These are phyloP conservation scores for Bruguiera gymnorhiza DNA, from an alignment of 345 rosid species.

Conservation along the genomic window DNA sequence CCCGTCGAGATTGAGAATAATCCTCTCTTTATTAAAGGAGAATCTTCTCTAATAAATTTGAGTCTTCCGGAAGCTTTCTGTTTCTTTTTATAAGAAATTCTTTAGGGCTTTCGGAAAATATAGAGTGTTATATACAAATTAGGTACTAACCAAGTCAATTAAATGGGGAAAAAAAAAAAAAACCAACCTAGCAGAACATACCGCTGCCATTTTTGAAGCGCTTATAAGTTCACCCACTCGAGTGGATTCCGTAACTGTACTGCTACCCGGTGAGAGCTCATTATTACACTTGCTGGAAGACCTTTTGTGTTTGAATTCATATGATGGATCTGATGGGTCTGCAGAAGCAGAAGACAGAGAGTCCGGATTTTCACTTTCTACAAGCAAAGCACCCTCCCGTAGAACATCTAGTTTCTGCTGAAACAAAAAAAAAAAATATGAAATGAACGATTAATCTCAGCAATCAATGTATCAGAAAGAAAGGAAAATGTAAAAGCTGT, in stretches of 20 bases:
- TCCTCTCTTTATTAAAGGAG: neutral
- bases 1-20: neutral
- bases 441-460: conserved; percentile 4
- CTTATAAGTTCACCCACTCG: conserved; percentile 54
- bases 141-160: no score
- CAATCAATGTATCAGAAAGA: neutral
- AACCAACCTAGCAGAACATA: conserved; percentile 20
- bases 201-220: conserved; percentile 43
- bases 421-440: neutral
- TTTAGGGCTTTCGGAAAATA: neutral
- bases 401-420: conserved; percentile 51
- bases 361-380: conserved; percentile 57
- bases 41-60: no score
- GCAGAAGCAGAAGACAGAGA: conserved; percentile 47
- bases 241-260: conserved; percentile 65
- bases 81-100: neutral
- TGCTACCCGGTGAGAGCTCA: conserved; percentile 62
- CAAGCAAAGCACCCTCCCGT: conserved; percentile 49
- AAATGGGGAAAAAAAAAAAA: neutral
- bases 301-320: conserved; percentile 55
- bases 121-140: neutral
- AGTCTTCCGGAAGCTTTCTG: neutral
- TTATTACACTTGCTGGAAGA: conserved; percentile 80
- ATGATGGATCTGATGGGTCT: conserved; percentile 48
- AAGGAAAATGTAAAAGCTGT: neutral